Evolutionary conservation across 441 rosid species (phyloP), one percentile per base, ranked within the genome.

Genomic region (Pelargonium hybrid): DNA sequence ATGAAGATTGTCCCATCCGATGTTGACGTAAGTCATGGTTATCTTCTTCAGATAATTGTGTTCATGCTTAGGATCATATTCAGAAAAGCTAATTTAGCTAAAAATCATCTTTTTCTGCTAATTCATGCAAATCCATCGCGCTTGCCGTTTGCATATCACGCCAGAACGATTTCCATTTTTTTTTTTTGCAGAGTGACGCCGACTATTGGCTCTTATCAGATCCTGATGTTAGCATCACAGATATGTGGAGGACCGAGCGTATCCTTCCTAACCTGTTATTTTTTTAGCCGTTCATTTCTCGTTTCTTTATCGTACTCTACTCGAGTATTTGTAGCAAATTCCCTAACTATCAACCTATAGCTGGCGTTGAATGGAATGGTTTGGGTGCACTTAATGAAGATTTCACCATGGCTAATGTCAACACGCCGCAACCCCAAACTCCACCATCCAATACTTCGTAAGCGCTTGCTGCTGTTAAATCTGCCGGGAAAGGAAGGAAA

Each of bases 201-300:
- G 98, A 94, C 84, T 94, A 91, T 85, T 90, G 96, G 97, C 92
- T 94, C 65, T 83, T 85, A 82, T 91, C 98, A 77, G 98, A 91
- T 73, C 86, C 89, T 15, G 91, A 82, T 15, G 87, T 91, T 75
- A 91, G 97, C 87, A 88, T 90, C 69, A 91, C 97, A n/a, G 96
- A 91, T 80, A 83, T 90, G 77, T 94, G 98, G 97, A 85, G 98
- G 97, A 85, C 82, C 63, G 98, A 90, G 74, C 65, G 98, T 91
- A 93, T 91, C 93, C 93, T 90, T 77, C 14, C 59, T 7, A 54
- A 3, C 59, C 43, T 8, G 5, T 47, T 47, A 9, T n/a, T 17
- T 5, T 15, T 7, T 18, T 2, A 17, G 1, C 8, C 17, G 1
- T n/a, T n/a, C 0, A 14, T n/a, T 15, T 52, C 18, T 52, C n/a